Evolutionary conservation across 2,329 filamentous ascomycete genomes (phyloP).

Genomic region (Phoma sp.): DNA sequence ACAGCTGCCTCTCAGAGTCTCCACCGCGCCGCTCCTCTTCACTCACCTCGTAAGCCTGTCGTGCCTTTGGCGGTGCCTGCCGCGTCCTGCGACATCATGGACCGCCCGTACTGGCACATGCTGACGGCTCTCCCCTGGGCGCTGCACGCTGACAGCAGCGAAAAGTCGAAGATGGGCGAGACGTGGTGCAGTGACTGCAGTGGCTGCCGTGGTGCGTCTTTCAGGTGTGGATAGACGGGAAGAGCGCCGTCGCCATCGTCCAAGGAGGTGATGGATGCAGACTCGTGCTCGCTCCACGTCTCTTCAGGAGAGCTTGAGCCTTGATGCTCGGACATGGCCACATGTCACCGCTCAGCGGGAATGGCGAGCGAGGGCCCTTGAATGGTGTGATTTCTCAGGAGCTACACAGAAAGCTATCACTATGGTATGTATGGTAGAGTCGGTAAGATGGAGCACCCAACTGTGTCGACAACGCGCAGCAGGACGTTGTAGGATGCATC

Average conservation of each 20-base stretch:
- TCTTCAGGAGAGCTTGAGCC: conserved; percentile 18
- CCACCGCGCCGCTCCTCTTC: not conserved
- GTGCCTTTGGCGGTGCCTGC: conserved; percentile 8
- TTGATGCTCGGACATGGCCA: conserved; percentile 26
- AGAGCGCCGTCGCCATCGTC: conserved; percentile 10
- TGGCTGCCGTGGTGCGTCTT: not conserved
- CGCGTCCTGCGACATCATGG: conserved; percentile 36
- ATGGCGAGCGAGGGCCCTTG: conserved; percentile 30
- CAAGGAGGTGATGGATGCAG: conserved; percentile 23
- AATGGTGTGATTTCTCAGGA: conserved; percentile 11
- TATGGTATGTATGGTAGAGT: too few species aligned
- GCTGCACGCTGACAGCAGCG: conserved; percentile 40
- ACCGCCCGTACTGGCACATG: conserved; percentile 41
- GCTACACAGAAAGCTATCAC: too few species aligned
- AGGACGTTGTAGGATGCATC: not conserved
- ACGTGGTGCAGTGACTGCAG: not conserved
- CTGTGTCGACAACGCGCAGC: not conserved
- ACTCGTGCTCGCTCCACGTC: conserved; percentile 21
- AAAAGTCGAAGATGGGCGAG: conserved; percentile 26
- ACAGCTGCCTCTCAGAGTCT: conserved; percentile 1
- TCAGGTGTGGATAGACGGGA: conserved; percentile 3
- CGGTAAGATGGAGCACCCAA: too few species aligned
- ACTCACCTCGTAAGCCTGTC: conserved; percentile 24
- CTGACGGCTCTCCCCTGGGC: conserved; percentile 23
- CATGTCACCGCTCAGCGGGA: conserved; percentile 24